Evolutionary conservation across 129 eudicot species (phyloP), one percentile per base, ranked within the genome.

Genomic region (Flaveria sonorensis): DNA sequence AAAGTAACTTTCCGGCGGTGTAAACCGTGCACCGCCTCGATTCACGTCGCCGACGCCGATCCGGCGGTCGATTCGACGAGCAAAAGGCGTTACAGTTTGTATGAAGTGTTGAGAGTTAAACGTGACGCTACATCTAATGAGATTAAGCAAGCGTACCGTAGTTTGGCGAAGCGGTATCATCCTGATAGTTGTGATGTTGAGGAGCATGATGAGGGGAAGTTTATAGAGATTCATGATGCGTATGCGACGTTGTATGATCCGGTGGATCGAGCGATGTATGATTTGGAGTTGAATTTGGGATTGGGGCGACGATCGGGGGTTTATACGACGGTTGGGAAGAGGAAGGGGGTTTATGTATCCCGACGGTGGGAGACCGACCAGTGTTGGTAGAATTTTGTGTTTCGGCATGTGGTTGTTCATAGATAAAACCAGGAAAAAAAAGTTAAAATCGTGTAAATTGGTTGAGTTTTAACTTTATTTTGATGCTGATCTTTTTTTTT

Each of bases 291-390:
- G 73, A 76, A 55, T 36, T 36, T 36, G 40, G 40, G 40, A 0
- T 36, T 36, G 7, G 40, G 40, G 40, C 40, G 40, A 36, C 40
- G 40, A 5, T 36, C 40, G 40, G 40, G 40, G 40, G 40, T 36
- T 36, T 36, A 36, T 4, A 56, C 13, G 24, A n/a, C 73, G 32
- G 83, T 6, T 6, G 87, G 71, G 23, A 62, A 23, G 14, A 55
- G 50, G 60, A 36, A 47, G 68, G 90, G 82, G 62, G 61, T 82
- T 77, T 73, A 85, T 64, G 64, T 80, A 4, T 73, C 86, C 40
- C 89, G 96, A 45, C 80, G 92, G 10, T 92, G 97, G 97, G 97
- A 92, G 55, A 92, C 97, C 72, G 97, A 92, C 40, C 97, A 92
- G 85, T 92, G 97, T 76, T 92, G 97, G 97, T 92, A 82, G 81